Conservation (phyloP, 768 basidiomycete species). For the Botryobasidium botryosum region DNA sequence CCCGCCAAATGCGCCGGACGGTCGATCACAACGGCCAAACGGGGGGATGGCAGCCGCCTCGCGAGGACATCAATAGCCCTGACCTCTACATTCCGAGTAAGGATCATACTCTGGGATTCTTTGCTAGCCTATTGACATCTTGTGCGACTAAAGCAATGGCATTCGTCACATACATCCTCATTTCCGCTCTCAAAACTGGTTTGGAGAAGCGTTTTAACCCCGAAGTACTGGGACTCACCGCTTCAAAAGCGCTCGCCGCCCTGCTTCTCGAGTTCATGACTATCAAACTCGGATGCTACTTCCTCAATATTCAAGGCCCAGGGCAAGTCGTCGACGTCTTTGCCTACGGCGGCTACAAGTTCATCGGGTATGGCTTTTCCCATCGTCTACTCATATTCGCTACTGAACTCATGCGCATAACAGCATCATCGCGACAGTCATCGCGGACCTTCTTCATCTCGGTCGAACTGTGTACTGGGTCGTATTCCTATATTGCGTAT, state of each 20-base stretch:
- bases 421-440: conserved; percentile 73
- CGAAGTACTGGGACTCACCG: conserved; percentile 69
- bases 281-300: conserved; percentile 83
- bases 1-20: conserved; percentile 44
- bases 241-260: conserved; percentile 70
- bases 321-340: conserved; percentile 65
- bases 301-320: conserved; percentile 68
- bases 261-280: conserved; percentile 77
- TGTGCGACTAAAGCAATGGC: conserved; percentile 56
- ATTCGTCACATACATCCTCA: conserved; percentile 84
- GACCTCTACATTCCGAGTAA: conserved; percentile 67
- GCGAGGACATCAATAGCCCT: conserved; percentile 90
- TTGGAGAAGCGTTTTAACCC: conserved; percentile 74
- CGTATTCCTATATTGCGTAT: conserved; percentile 71
- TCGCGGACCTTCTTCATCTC: conserved; percentile 47
- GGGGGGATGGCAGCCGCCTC: conserved; percentile 68
- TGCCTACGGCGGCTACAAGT: conserved; percentile 94
- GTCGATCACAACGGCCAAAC: conserved; percentile 43
- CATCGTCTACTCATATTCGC: not conserved
- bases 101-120: not conserved
- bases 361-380: conserved; percentile 56
- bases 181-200: conserved; percentile 73
- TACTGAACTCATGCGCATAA: not conserved
- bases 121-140: conserved; percentile 3
- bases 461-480: conserved; percentile 45